Base-by-base conservation (phyloP, 73 alveolate genomes). In the Paramecium sexaurelia region DNA sequence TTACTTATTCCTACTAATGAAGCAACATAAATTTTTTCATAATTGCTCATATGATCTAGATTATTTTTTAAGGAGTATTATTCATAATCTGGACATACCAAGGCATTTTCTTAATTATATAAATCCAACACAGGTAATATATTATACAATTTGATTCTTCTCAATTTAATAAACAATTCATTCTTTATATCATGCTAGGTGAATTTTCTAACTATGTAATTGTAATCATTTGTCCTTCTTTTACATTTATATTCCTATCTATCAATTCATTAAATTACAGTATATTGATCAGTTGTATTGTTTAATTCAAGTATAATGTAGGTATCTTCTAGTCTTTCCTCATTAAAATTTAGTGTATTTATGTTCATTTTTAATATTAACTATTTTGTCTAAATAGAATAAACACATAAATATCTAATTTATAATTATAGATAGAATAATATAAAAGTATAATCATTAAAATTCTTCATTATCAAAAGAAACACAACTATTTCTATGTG, bases 401-500 rank as follows among this genome's bases (percentile, higher is more conserved):
- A n/a, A n/a, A n/a, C n/a, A n/a, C n/a, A n/a, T n/a, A 35, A 35
- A 35, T 35, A 35, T 35, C 6, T 35, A 35, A 35, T 4, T 35
- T 35, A 35, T 35, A 35, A 35, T 35, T 4, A 35, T 35, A 35
- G 41, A 35, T 35, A 35, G 41, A 35, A 47, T 15, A n/a, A n/a
- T 15, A 47, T 35, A 4, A 61, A 29, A 32, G 32, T 17, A 17
- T 4, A 56, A 61, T 61, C 83, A 61, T 61, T 27, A 61, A 45
- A 61, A 61, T 2, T 61, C 83, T 4, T 61, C 9, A 61, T 61
- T 8, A 29, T 61, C 83, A 32, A 61, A 61, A 13, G 83, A 61
- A 2, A 61, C 83, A 61, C 83, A 61, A 15, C 83, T 61, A 61
- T 61, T 61, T 61, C 83, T 41, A 61, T 61, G 83, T 29, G 83